A percentile compares a stretch with the other conserved stretches of the same genome.
Conservation (phyloP, 2,329 filamentous ascomycete genomes). For the Phialemoniopsis sp. region DNA sequence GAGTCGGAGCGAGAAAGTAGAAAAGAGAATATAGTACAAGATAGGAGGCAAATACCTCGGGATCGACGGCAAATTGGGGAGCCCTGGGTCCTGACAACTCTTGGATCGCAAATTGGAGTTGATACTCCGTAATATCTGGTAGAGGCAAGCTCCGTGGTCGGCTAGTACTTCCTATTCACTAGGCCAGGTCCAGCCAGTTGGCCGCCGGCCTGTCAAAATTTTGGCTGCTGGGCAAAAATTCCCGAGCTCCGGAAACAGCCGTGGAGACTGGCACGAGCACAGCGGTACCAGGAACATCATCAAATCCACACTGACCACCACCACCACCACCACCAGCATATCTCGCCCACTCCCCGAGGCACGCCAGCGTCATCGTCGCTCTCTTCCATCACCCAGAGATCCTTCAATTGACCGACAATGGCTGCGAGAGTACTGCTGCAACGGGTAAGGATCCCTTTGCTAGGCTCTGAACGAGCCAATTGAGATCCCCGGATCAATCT, state of each 20-base stretch:
- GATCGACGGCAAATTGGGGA: too few relatives aligned
- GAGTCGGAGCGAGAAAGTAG: neutral
- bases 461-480: neutral
- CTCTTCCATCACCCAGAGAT: slow-evolving; percentile 8
- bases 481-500: slow-evolving; percentile 2
- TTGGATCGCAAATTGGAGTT: too few relatives aligned
- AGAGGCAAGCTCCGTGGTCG: too few relatives aligned
- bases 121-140: too few relatives aligned
- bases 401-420: slow-evolving; percentile 50
- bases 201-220: slow-evolving; percentile 4
- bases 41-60: slow-evolving; percentile 1
- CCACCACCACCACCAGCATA: slow-evolving; percentile 4
- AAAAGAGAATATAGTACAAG: neutral
- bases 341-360: neutral
- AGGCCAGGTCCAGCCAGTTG: neutral
- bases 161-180: neutral
- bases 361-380: neutral
- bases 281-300: neutral
- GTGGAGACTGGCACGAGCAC: slow-evolving; percentile 3
- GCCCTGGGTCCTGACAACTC: too few relatives aligned
- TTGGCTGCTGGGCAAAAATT: slow-evolving; percentile 3
- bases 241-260: slow-evolving; percentile 11
- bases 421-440: slow-evolving; percentile 56
- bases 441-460: slow-evolving; percentile 35
- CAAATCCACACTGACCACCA: slow-evolving; percentile 6